These are phyloP conservation scores for Golovinomyces cichoracearum DNA, from an alignment of 2,329 filamentous ascomycete genomes.

Conservation along the genomic window DNA sequence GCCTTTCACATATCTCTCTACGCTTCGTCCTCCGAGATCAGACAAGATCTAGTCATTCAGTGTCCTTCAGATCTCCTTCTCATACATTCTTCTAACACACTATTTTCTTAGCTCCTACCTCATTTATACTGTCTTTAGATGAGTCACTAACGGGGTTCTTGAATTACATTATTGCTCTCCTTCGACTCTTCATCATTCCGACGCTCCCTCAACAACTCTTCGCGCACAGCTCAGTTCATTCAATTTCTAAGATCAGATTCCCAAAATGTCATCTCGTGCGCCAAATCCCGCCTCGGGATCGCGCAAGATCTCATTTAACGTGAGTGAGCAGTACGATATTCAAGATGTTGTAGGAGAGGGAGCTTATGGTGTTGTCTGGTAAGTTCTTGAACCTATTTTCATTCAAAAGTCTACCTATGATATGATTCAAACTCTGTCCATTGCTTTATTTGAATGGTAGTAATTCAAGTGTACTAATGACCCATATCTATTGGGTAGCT, in stretches of 20 bases:
- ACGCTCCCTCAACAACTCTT: not conserved
- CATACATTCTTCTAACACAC: not conserved
- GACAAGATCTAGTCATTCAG: not conserved
- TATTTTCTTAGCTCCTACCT: not conserved
- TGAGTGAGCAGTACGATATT: constrained; percentile 97
- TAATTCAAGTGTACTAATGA: not conserved
- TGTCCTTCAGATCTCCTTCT: not conserved
- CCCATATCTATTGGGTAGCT: constrained; percentile 28
- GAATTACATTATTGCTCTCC: not conserved
- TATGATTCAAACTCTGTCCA: not conserved
- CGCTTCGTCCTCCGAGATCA: too few relatives aligned
- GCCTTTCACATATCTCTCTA: not conserved
- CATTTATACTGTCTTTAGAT: not conserved
- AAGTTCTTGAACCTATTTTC: constrained; percentile 17
- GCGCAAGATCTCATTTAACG: constrained; percentile 98
- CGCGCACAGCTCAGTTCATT: not conserved
- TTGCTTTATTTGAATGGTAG: not conserved
- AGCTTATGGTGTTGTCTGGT: constrained; percentile 97
- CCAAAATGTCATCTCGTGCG: constrained; percentile 23
- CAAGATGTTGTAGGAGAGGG: constrained; percentile 98
- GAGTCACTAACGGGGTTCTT: not conserved
- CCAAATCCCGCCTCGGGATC: constrained; percentile 27
- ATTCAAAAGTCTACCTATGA: too few relatives aligned
- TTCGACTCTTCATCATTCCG: not conserved
- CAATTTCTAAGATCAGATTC: not conserved